Percentiles rank a stretch among this genome's conserved stretches.
Evolutionary conservation across 768 basidiomycete species (phyloP).

Genomic region (Austroboletus eburneus): DNA sequence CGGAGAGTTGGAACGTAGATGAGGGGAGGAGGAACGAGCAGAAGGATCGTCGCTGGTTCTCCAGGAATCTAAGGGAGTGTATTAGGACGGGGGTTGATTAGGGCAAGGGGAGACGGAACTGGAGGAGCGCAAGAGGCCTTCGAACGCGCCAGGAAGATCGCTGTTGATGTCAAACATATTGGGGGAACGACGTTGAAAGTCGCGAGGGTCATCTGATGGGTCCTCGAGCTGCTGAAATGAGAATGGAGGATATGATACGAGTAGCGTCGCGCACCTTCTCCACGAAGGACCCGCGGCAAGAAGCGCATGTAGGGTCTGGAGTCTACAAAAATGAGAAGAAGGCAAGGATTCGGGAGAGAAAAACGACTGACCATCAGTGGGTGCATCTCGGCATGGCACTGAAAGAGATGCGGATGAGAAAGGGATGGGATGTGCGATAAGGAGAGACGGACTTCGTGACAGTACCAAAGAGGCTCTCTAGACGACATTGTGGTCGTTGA

Average conservation of each 20-base stretch:
- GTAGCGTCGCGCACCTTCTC: slow-evolving; percentile 48
- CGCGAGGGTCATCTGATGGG: slow-evolving; percentile 68
- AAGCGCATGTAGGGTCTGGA: slow-evolving; percentile 80
- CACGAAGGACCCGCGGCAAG: slow-evolving; percentile 77
- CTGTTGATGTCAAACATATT: slow-evolving; percentile 26
- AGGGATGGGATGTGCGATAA: not conserved
- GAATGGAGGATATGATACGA: not conserved
- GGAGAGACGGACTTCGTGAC: slow-evolving; percentile 53
- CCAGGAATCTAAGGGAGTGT: slow-evolving; percentile 7
- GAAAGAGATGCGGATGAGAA: slow-evolving; percentile 10
- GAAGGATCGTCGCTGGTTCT: not conserved
- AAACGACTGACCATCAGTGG: slow-evolving; percentile 71
- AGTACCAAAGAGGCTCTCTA: slow-evolving; percentile 75
- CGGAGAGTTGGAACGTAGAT: slow-evolving; percentile 15
- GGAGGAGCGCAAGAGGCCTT: slow-evolving; percentile 48
- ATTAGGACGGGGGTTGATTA: not conserved
- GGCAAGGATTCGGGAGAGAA: not conserved
- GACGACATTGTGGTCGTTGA: slow-evolving; percentile 49
- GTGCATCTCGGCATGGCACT: slow-evolving; percentile 89
- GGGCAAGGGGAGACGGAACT: slow-evolving; percentile 11
- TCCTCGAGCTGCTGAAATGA: slow-evolving; percentile 60
- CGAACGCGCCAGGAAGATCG: slow-evolving; percentile 38
- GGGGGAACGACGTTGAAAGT: slow-evolving; percentile 43
- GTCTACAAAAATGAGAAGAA: slow-evolving; percentile 40
- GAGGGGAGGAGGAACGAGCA: slow-evolving; percentile 1